These are phyloP conservation scores for Chaetomiaceae sp. DNA, from an alignment of 2,329 filamentous ascomycete genomes.

Conservation along the genomic window DNA sequence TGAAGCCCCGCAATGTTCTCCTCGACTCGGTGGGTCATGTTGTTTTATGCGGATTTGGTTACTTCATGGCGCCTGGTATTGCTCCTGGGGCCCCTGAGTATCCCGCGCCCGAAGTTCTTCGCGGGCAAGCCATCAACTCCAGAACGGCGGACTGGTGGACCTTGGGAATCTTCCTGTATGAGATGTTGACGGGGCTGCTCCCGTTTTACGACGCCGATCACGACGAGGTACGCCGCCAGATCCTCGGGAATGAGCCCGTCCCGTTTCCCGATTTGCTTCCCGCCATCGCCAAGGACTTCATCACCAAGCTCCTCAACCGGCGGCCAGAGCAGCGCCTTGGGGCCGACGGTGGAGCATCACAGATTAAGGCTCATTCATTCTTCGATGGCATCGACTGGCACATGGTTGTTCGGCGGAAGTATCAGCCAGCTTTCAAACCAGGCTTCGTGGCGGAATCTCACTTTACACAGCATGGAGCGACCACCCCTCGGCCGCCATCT, in stretches of 20 bases:
- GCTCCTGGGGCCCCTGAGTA: neutral
- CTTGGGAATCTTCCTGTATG: neutral
- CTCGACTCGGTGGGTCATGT: conserved; percentile 1
- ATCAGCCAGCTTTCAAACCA: neutral
- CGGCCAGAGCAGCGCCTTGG: neutral
- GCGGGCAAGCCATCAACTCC: too few species aligned
- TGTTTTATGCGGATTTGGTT: neutral
- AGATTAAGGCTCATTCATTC: neutral
- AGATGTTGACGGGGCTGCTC: neutral
- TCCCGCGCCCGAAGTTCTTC: conserved; percentile 1
- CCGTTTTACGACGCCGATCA: neutral
- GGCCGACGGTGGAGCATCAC: neutral
- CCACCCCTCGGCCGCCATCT: neutral
- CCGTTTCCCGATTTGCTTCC: neutral
- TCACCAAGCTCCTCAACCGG: neutral
- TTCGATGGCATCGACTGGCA: neutral
- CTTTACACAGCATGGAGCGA: neutral
- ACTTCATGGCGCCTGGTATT: neutral
- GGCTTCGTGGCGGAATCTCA: neutral
- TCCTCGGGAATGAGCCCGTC: neutral
- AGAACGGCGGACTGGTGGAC: neutral
- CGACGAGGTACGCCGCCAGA: neutral
- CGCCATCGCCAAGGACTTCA: neutral
- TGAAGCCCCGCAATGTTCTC: neutral
- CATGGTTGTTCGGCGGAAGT: neutral